Evolutionary conservation across 495 filamentous ascomycete genomes (phyloP).

Genomic region (Aspergillus asperescens): DNA sequence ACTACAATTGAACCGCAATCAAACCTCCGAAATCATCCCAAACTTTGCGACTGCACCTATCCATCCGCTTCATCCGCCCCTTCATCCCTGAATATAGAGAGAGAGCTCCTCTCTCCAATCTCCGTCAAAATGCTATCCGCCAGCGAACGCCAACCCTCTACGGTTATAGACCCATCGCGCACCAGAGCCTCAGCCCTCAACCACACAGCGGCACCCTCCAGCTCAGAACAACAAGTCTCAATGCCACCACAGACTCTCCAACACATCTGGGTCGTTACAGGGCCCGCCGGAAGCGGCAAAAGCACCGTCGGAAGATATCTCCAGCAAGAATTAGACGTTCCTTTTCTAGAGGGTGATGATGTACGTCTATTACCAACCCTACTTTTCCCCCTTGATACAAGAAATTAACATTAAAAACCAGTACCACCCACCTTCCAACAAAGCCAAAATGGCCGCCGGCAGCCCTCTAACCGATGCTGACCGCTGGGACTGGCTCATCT

Average conservation of each 20-base stretch:
- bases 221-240: constrained; percentile 16
- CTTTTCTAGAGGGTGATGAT: constrained; percentile 93
- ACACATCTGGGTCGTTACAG: constrained; percentile 97
- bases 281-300: constrained; percentile 94
- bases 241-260: constrained; percentile 40
- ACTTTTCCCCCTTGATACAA: not conserved
- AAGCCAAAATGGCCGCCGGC: constrained; percentile 88
- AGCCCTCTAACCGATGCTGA: constrained; percentile 89
- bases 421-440: constrained; percentile 82
- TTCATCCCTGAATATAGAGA: not conserved
- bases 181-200: constrained; percentile 21
- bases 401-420: constrained; percentile 31
- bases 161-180: constrained; percentile 24
- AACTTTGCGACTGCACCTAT: not conserved
- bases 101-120: not conserved
- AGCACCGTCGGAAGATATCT: constrained; percentile 83
- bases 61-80: not conserved
- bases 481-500: constrained; percentile 97
- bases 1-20: not conserved
- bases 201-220: constrained; percentile 13
- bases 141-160: constrained; percentile 30
- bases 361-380: constrained; percentile 53
- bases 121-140: constrained; percentile 41
- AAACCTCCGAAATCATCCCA: not conserved
- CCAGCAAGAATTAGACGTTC: constrained; percentile 61